Evolutionary conservation across 352 stramenopile species (phyloP).

Genomic region (Globisporangium cederbergense): DNA sequence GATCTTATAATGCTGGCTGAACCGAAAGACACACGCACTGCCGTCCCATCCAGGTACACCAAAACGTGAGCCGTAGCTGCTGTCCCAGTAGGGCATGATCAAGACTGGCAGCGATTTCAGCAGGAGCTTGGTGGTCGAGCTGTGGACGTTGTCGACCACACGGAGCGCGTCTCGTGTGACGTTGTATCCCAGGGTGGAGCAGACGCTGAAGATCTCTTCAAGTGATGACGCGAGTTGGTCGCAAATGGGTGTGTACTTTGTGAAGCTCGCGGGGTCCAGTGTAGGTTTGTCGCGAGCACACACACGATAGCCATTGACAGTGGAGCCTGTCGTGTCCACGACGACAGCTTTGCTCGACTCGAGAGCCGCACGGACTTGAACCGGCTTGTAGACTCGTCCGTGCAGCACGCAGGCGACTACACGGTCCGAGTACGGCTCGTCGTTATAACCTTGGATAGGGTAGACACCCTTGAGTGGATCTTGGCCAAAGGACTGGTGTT

Average conservation of each 20-base stretch:
- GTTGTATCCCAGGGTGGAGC: conserved; percentile 24
- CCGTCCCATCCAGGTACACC: conserved; percentile 19
- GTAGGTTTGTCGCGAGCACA: not conserved
- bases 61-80: conserved; percentile 17
- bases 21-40: conserved; percentile 14
- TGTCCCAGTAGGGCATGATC: conserved; percentile 39
- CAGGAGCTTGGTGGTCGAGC: not conserved
- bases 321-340: conserved; percentile 29
- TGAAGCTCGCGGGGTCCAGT: not conserved
- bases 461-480: conserved; percentile 11
- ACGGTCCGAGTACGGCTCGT: conserved; percentile 43
- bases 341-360: not conserved
- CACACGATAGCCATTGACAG: conserved; percentile 7
- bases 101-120: conserved; percentile 22
- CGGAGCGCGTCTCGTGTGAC: conserved; percentile 19
- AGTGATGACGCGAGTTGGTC: conserved; percentile 17
- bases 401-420: conserved; percentile 31
- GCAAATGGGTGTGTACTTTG: conserved; percentile 13
- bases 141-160: conserved; percentile 18
- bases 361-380: conserved; percentile 15
- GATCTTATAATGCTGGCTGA: conserved; percentile 9
- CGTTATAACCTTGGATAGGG: conserved; percentile 31
- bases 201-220: conserved; percentile 18
- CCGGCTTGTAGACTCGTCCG: conserved; percentile 24
- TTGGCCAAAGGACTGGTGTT: conserved; percentile 11